phyloP scores from a whole-genome alignment of 441 rosid species.

The Manihot esculenta region DNA sequence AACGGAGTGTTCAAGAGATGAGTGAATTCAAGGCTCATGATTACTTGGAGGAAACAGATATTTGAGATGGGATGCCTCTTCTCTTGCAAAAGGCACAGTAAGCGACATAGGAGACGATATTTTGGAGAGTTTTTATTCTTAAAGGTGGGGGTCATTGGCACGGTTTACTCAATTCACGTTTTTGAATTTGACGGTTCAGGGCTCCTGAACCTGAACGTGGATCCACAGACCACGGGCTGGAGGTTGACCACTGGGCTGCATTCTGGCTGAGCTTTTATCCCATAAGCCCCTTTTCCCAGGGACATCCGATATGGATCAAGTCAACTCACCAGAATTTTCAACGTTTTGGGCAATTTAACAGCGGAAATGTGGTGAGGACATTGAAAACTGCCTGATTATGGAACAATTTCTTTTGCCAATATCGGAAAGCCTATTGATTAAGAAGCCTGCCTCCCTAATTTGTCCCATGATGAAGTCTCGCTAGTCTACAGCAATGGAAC shows the following conservation, averaged over 20 bases:
- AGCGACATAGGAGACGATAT: slow-evolving; percentile 73
- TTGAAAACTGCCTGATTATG: slow-evolving; percentile 76
- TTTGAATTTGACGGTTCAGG: slow-evolving; percentile 95
- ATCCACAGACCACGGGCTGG: slow-evolving; percentile 71
- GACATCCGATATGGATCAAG: slow-evolving; percentile 85
- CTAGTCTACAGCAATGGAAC: slow-evolving; percentile 67
- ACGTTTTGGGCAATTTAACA: slow-evolving; percentile 67
- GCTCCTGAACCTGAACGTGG: slow-evolving; percentile 92
- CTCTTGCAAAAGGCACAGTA: slow-evolving; percentile 81
- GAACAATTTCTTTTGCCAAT: slow-evolving; percentile 68
- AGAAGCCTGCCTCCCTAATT: slow-evolving; percentile 51
- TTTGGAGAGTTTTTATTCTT: slow-evolving; percentile 48
- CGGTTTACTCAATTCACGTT: slow-evolving; percentile 77
- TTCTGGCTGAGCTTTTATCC: slow-evolving; percentile 73
- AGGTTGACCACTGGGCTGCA: slow-evolving; percentile 87
- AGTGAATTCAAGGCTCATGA: slow-evolving; percentile 56
- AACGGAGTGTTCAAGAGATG: slow-evolving; percentile 43
- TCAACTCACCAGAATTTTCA: slow-evolving; percentile 75
- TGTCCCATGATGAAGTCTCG: slow-evolving; percentile 54
- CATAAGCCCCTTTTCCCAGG: slow-evolving; percentile 87
- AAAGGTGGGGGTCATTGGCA: slow-evolving; percentile 40
- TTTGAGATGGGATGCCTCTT: slow-evolving; percentile 63
- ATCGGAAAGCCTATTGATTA: slow-evolving; percentile 65
- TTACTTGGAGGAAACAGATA: slow-evolving; percentile 50
- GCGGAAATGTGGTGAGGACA: slow-evolving; percentile 80